These are phyloP conservation scores for Bothriochloa decipiens DNA, from an alignment of 176 grass and related monocot genomes.

Conservation along the genomic window DNA sequence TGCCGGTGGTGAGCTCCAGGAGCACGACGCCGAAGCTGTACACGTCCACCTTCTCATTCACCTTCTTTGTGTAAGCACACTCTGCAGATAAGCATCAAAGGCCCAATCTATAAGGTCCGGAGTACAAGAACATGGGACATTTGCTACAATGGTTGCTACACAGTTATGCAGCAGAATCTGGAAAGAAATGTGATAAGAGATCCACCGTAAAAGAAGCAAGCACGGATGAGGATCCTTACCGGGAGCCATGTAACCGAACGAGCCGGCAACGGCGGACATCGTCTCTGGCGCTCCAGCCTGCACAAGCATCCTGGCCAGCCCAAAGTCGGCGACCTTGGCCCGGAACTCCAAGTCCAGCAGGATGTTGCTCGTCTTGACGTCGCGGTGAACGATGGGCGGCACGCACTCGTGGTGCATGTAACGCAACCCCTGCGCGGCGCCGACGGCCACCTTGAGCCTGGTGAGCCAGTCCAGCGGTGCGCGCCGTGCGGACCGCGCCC, in stretches of 20 bases:
- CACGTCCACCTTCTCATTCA: conserved; percentile 76
- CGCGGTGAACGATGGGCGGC: conserved; percentile 77
- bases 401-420: conserved; percentile 90
- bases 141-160: not conserved
- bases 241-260: conserved; percentile 94
- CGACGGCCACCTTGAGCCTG: conserved; percentile 71
- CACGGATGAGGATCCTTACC: conserved; percentile 40
- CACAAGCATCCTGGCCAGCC: conserved; percentile 74
- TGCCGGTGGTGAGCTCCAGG: conserved; percentile 80
- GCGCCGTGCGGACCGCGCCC: not conserved
- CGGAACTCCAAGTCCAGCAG: conserved; percentile 71
- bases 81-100: conserved; percentile 38
- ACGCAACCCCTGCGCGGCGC: conserved; percentile 60
- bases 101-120: not conserved
- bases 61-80: conserved; percentile 65
- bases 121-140: not conserved
- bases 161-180: not conserved
- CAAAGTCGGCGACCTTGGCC: conserved; percentile 79
- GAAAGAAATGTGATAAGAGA: not conserved
- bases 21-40: conserved; percentile 97
- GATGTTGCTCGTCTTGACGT: conserved; percentile 91
- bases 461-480: conserved; percentile 58
- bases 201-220: not conserved
- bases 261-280: conserved; percentile 69
- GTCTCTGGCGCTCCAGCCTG: conserved; percentile 50